Percentiles rank a stretch among this genome's conserved stretches.
phyloP scores from a whole-genome alignment of 2,329 filamentous ascomycete genomes.

The Botrytis byssoidea region DNA sequence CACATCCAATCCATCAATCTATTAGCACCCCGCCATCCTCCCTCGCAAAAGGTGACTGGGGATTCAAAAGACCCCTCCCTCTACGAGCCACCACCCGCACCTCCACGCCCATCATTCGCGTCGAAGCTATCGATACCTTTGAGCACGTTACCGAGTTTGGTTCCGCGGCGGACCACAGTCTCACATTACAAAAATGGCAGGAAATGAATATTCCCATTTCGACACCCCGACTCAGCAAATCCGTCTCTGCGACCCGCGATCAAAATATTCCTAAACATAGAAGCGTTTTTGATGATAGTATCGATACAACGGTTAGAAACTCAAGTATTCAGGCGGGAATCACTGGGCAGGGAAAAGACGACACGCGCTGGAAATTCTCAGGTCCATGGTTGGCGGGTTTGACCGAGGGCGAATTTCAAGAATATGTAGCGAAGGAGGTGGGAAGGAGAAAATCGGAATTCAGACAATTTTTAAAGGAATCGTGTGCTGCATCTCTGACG shows the following conservation, averaged over 20 bases:
- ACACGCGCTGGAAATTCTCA: conserved; percentile 63
- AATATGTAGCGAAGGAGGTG: conserved; percentile 55
- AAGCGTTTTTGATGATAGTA: conserved; percentile 60
- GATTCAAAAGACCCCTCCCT: conserved; percentile 82
- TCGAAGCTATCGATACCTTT: conserved; percentile 77
- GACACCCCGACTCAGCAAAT: conserved; percentile 41
- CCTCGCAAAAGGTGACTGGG: conserved; percentile 81
- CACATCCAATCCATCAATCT: conserved; percentile 78
- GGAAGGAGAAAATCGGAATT: conserved; percentile 55
- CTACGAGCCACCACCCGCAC: conserved; percentile 69
- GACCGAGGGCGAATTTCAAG: conserved; percentile 58
- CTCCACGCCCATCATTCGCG: conserved; percentile 70
- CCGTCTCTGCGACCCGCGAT: background rate
- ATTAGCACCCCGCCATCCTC: conserved; percentile 76
- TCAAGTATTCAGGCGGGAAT: background rate
- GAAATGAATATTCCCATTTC: conserved; percentile 74
- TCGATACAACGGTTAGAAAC: conserved; percentile 49
- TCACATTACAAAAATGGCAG: conserved; percentile 82
- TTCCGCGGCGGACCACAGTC: conserved; percentile 76
- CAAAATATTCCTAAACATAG: conserved; percentile 20
- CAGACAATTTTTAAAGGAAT: conserved; percentile 50
- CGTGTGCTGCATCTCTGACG: conserved; percentile 49
- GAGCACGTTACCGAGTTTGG: conserved; percentile 89
- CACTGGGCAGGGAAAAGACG: conserved; percentile 35
- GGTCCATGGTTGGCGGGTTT: conserved; percentile 66